phyloP scores from a whole-genome alignment of 352 stramenopile species.

The Globisporangium ultimum region DNA sequence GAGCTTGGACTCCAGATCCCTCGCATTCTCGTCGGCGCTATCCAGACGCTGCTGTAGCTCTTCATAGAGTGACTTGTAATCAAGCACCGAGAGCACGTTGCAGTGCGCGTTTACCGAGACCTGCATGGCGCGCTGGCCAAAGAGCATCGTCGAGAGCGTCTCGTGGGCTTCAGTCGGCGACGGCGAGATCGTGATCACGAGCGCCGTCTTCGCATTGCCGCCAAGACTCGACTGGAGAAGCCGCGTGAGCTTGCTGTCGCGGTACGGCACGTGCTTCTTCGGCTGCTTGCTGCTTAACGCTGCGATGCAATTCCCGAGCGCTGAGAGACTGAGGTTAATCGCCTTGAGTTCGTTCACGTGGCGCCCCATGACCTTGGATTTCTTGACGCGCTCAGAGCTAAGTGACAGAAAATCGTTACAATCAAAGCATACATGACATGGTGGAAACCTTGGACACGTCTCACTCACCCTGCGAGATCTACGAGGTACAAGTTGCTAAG shows the following conservation, averaged over 20 bases:
- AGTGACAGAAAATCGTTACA: neutral
- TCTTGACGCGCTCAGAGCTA: constrained; percentile 70
- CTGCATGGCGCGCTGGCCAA: constrained; percentile 71
- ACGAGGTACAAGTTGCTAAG: constrained; percentile 67
- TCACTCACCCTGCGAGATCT: constrained; percentile 42
- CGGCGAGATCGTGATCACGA: constrained; percentile 58
- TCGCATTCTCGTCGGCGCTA: constrained; percentile 27
- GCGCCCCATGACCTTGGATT: constrained; percentile 42
- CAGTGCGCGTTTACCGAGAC: constrained; percentile 57
- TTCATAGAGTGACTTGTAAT: constrained; percentile 70
- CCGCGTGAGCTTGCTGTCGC: constrained; percentile 71
- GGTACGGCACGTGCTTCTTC: constrained; percentile 54
- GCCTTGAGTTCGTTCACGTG: constrained; percentile 68
- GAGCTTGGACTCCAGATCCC: constrained; percentile 12
- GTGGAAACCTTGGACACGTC: neutral
- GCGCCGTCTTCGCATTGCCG: constrained; percentile 68
- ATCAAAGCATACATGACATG: neutral
- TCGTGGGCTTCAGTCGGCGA: constrained; percentile 45
- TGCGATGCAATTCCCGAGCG: constrained; percentile 72
- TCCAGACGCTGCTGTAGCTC: constrained; percentile 49
- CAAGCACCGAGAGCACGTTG: constrained; percentile 58
- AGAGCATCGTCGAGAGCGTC: constrained; percentile 67
- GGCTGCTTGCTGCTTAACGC: constrained; percentile 52
- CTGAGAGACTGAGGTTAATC: constrained; percentile 74
- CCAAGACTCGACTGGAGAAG: constrained; percentile 66